phyloP scores from a whole-genome alignment of 2,329 filamentous ascomycete species.

The Periglandula ipomoeae region DNA sequence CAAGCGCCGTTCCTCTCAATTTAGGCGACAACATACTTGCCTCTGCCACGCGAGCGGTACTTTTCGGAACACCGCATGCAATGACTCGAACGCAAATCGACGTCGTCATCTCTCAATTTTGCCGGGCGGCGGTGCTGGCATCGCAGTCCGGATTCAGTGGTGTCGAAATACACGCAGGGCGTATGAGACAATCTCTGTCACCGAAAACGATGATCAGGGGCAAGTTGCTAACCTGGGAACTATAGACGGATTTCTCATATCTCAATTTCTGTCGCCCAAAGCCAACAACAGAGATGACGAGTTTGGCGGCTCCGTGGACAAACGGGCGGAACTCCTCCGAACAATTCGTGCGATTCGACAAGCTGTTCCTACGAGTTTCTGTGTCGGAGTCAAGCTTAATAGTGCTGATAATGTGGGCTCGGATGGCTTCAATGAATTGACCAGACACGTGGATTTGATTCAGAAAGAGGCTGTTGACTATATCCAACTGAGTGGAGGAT shows the following conservation, averaged over 20 bases:
- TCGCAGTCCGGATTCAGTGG: background rate
- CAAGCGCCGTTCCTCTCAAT: background rate
- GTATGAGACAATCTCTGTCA: background rate
- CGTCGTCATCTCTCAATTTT: background rate
- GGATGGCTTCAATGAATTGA: background rate
- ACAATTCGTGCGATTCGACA: background rate
- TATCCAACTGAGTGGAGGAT: background rate
- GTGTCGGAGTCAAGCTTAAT: background rate
- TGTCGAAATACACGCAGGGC: background rate
- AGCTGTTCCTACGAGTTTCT: background rate
- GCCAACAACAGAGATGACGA: background rate
- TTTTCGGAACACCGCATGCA: background rate
- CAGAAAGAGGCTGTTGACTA: background rate
- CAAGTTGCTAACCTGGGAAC: background rate
- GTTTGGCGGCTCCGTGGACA: background rate
- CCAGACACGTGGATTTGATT: background rate
- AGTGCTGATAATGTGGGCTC: background rate
- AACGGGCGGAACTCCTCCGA: background rate
- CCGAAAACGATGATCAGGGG: background rate
- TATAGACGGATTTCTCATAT: background rate
- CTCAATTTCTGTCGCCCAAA: background rate
- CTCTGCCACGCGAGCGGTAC: background rate
- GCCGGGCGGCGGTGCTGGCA: background rate
- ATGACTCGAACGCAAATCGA: background rate
- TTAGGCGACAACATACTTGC: background rate